Evolutionary conservation across 495 filamentous ascomycete species (phyloP), one percentile per base, ranked within the genome.

Genomic region (Talaromyces ruber): DNA sequence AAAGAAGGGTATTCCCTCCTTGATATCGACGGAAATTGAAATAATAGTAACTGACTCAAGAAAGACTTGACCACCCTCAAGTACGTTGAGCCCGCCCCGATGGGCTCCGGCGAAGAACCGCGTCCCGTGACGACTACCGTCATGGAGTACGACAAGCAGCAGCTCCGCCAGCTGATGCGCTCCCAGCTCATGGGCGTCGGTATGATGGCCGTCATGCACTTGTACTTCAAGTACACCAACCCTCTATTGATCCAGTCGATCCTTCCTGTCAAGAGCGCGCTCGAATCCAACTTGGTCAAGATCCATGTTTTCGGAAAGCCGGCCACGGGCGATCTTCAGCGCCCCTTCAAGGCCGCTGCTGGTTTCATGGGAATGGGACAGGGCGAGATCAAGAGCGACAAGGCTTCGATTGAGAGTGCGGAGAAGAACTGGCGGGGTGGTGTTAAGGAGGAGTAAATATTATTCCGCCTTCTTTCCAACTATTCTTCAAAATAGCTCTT

Each of bases 201-300:
- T 68, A 98, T 98, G 94, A 98, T 98, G 94, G 84, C 76, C 64
- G 87, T 97, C 70, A 98, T 98, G 94, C 94, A 97, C 80, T 64
- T 97, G 66, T 98, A 98, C 86, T 87, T 98, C 81, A 90, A 96
- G 77, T 98, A 97, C 88, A 97, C 93, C 79, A 98, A 97, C 86
- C 94, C 94, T 34, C 89, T 98, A 39, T 78, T 98, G 71, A 95
- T 98, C 82, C 94, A 98, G 84, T 92, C 88, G 70, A 96, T 98
- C 82, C 93, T 98, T 72, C 94, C 94, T 30, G 82, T 98, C 71
- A 98, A 98, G 87, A 82, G 88, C 68, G 94, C 91, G 11, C 82
- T 98, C 76, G 94, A 98, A 80, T 79, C 88, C 75, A 98, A 97
- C 80, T 78, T 97, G 70, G 84, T 91, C 76, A 96, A 97, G 87